phyloP scores from a whole-genome alignment of 1,284 basidiomycete species.

The Naganishia albida region DNA sequence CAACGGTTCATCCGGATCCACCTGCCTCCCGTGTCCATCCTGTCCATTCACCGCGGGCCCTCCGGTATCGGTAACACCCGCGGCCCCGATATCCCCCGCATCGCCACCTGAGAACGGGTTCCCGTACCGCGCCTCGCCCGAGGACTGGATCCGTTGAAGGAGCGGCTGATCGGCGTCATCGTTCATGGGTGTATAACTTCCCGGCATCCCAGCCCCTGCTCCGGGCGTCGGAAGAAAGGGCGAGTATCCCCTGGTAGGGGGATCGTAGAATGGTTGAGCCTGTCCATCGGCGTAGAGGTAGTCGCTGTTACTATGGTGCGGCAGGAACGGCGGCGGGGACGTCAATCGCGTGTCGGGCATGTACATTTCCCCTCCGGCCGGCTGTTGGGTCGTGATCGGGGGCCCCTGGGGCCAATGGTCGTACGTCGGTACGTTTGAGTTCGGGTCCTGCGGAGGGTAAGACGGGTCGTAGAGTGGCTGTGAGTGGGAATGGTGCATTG shows the following conservation, averaged over 20 bases:
- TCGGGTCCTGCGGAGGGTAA: background rate
- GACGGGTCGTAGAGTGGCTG: conserved; percentile 21
- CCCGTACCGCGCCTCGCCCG: conserved; percentile 27
- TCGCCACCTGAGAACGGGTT: conserved; percentile 18
- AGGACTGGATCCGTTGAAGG: background rate
- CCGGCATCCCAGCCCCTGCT: conserved; percentile 6
- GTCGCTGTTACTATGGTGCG: conserved; percentile 15
- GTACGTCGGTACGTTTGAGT: background rate
- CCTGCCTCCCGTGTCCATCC: conserved; percentile 1
- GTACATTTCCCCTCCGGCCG: conserved; percentile 27
- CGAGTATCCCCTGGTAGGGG: conserved; percentile 9
- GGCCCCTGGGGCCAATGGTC: conserved; percentile 18
- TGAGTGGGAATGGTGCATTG: conserved; percentile 9
- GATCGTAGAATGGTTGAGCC: conserved; percentile 1
- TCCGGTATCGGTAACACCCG: background rate
- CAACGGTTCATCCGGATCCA: conserved; percentile 45
- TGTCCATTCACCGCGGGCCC: background rate
- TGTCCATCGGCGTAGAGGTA: conserved; percentile 24
- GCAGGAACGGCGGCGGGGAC: conserved; percentile 30
- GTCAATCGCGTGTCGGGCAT: conserved; percentile 29
- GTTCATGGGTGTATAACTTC: background rate
- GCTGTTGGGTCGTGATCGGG: conserved; percentile 23
- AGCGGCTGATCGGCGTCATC: conserved; percentile 34
- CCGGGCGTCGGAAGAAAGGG: conserved; percentile 9
- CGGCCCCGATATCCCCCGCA: conserved; percentile 4